These are phyloP conservation scores for Lasiodiplodia citricola DNA, from an alignment of 2,329 filamentous ascomycete species.

Conservation along the genomic window DNA sequence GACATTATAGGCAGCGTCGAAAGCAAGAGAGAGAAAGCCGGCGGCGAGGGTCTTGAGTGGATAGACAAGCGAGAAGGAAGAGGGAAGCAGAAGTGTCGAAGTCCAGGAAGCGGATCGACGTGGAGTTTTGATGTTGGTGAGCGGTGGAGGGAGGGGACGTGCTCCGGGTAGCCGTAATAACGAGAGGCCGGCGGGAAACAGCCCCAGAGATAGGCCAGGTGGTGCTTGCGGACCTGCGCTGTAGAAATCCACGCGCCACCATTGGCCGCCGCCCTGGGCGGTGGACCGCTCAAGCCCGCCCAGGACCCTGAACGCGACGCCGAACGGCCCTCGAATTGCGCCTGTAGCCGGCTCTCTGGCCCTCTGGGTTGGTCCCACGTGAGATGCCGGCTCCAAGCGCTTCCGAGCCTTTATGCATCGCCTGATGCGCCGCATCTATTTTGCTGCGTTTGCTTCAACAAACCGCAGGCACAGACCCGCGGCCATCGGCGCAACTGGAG, in stretches of 20 bases:
- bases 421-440: background rate
- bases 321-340: background rate
- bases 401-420: background rate
- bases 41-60: background rate
- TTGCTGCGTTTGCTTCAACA: background rate
- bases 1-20: slow-evolving; percentile 35
- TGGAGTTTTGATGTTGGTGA: slow-evolving; percentile 25
- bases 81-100: background rate
- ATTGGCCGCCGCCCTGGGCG: slow-evolving; percentile 21
- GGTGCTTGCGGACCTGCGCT: slow-evolving; percentile 22
- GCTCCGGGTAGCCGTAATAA: slow-evolving; percentile 15
- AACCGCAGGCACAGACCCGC: background rate
- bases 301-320: slow-evolving; percentile 1
- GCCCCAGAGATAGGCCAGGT: slow-evolving; percentile 22
- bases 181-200: slow-evolving; percentile 14
- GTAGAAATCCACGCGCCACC: slow-evolving; percentile 4
- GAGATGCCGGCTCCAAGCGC: background rate
- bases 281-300: slow-evolving; percentile 7
- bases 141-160: slow-evolving; percentile 22
- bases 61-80: background rate
- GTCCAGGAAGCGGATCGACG: slow-evolving; percentile 15
- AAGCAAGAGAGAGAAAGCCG: background rate
- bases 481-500: background rate
- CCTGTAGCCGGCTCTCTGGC: background rate
- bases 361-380: background rate